A percentile compares a stretch with the other conserved stretches of the same genome.
These are phyloP conservation scores for Trichoderma breve DNA, from an alignment of 2,329 filamentous ascomycete genomes.

Conservation along the genomic window DNA sequence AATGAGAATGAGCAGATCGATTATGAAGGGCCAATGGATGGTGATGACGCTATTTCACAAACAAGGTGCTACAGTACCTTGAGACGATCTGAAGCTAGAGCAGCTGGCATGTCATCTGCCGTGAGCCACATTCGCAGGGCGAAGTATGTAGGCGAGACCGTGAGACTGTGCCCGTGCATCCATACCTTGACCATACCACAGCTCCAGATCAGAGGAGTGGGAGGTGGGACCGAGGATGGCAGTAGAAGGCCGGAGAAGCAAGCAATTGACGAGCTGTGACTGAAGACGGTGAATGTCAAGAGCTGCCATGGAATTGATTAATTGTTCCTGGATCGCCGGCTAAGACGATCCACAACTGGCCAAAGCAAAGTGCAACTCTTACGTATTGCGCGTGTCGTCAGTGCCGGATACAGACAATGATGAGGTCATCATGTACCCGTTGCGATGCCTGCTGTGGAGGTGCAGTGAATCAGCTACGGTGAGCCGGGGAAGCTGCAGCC, in stretches of 20 bases:
- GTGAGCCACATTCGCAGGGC: not conserved
- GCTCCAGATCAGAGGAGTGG: not conserved
- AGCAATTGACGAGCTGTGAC: not conserved
- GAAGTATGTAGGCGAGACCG: too few species aligned
- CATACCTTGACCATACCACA: not conserved
- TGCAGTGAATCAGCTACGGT: not conserved
- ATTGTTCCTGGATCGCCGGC: constrained; percentile 15
- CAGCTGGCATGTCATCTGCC: not conserved
- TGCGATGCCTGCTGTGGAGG: constrained; percentile 8
- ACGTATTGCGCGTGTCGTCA: constrained; percentile 10
- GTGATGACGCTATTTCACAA: not conserved
- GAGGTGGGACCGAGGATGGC: not conserved
- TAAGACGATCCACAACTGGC: not conserved
- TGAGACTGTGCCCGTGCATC: not conserved
- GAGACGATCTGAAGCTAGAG: not conserved
- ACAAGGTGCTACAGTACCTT: not conserved
- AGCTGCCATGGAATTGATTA: not conserved
- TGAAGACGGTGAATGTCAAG: not conserved
- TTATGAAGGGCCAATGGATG: not conserved
- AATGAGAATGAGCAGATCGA: not conserved
- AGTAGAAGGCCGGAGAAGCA: not conserved
- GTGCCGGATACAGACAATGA: constrained; percentile 7
- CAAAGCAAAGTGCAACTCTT: not conserved
- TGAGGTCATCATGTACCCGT: constrained; percentile 19
- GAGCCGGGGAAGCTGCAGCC: not conserved